Evolutionary conservation across 2,329 filamentous ascomycete genomes (phyloP).

Genomic region (Aspergillus ustus): DNA sequence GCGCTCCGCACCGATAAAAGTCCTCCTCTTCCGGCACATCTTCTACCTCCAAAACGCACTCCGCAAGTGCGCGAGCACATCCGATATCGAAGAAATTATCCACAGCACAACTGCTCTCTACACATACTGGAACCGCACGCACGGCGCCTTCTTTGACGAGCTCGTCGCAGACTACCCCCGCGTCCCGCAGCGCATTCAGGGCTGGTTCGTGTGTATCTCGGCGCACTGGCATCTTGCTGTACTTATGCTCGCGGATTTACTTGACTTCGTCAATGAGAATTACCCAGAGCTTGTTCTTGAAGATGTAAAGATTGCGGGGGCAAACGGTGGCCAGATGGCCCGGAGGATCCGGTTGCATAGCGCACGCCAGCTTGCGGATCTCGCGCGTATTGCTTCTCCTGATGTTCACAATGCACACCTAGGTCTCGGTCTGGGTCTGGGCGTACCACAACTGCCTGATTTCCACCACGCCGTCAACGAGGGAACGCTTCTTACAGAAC

Average conservation of each 20-base stretch:
- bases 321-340: not conserved
- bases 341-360: not conserved
- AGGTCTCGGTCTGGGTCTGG: not conserved
- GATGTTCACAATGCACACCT: not conserved
- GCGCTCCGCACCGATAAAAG: not conserved
- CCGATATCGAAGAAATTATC: not conserved
- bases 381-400: not conserved
- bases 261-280: not conserved
- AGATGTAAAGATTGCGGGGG: not conserved
- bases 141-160: not conserved
- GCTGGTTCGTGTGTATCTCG: slow-evolving; percentile 1
- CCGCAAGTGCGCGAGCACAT: not conserved
- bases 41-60: not conserved
- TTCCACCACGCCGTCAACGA: slow-evolving; percentile 1
- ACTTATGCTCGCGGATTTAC: not conserved
- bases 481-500: not conserved
- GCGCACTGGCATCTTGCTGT: not conserved
- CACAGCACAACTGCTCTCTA: not conserved
- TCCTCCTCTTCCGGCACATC: slow-evolving; percentile 2
- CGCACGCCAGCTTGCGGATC: not conserved
- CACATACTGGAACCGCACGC: not conserved
- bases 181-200: not conserved
- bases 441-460: not conserved
- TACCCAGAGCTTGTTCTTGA: not conserved
- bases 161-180: not conserved